Conservation (phyloP, 1,284 basidiomycete genomes). For the Apiotrichum veenhuisii region DNA sequence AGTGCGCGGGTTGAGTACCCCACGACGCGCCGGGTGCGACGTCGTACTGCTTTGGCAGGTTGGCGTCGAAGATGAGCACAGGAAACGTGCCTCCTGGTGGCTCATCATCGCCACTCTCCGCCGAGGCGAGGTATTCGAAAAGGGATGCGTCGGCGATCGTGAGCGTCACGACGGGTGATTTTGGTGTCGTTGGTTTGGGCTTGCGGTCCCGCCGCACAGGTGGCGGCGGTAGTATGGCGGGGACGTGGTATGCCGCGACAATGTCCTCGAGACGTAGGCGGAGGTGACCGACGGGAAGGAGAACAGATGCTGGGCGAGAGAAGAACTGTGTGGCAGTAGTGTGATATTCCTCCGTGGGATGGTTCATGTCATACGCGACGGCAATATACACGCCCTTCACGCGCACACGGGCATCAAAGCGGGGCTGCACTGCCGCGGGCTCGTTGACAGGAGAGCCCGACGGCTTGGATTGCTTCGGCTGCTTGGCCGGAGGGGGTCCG, state of each 20-base stretch:
- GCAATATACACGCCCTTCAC: slow-evolving; percentile 31
- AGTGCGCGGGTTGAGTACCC: slow-evolving; percentile 8
- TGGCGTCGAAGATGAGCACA: slow-evolving; percentile 45
- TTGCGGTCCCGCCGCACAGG: slow-evolving; percentile 5
- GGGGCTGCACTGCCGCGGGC: slow-evolving; percentile 8
- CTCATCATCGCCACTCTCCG: slow-evolving; percentile 17
- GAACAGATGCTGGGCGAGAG: slow-evolving; percentile 28
- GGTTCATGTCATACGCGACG: slow-evolving; percentile 33
- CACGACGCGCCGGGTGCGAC: slow-evolving; percentile 22
- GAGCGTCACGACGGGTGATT: slow-evolving; percentile 19
- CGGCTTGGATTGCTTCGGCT: background rate
- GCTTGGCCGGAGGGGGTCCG: background rate
- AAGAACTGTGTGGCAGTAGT: slow-evolving; percentile 27
- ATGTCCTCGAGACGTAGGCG: slow-evolving; percentile 37
- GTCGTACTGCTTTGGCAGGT: slow-evolving; percentile 42
- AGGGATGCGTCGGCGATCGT: slow-evolving; percentile 29
- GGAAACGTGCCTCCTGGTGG: slow-evolving; percentile 43
- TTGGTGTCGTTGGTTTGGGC: slow-evolving; percentile 8
- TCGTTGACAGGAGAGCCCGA: too few relatives aligned
- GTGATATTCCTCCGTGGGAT: slow-evolving; percentile 2
- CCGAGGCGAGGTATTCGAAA: slow-evolving; percentile 38
- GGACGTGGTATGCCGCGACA: slow-evolving; percentile 19
- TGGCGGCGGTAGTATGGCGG: slow-evolving; percentile 5
- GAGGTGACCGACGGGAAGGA: slow-evolving; percentile 39
- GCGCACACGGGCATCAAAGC: slow-evolving; percentile 20